Base-by-base conservation (phyloP, 306 rosid species). In the Cucurbita pepo region DNA sequence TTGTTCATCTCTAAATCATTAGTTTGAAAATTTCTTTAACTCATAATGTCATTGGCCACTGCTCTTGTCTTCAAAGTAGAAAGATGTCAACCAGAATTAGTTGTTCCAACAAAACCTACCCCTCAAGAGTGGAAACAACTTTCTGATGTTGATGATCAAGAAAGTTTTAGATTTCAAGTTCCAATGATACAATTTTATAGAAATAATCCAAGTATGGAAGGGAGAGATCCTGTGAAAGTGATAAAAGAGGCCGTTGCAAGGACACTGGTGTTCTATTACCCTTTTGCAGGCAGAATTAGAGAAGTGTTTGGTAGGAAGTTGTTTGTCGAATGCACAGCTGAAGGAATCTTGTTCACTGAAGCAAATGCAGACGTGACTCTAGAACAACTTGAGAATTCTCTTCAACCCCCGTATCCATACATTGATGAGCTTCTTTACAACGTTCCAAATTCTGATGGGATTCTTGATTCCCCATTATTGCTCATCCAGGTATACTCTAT, bases 311-410 rank as follows among this genome's bases (percentile, higher is more conserved):
- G 36, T 16, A n/a, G 6, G 36, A 64, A 40, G 53, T 66, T 84
- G 8, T 73, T 14, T 9, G 81, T 82, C 0, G 79, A 82, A 0
- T 82, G 85, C 53, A 82, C 45, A 1, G 78, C 47, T 0, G 70
- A 82, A 51, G 85, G 85, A 8, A 44, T 79, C 10, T 13, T 78
- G 67, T 82, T 79, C 48, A 52, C 76, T 0, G 79, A 53, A 15
- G 85, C 79, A 10, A 37, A 10, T 8, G 79, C 83, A 7, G 71
- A 67, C 3, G 73, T 72, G 0, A 50, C 37, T 3, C 37, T 82
- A 0, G 71, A 79, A 2, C 51, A 76, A 38, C 70, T 79, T 0
- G 66, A 62, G 0, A 64, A 79, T 55, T 41, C 21, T 4, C 14
- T 82, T 57, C 62, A 3, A 12, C 78, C 76, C 0, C 76, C 82